Evolutionary conservation across 331 rosid species (phyloP).

Genomic region (Cydonia oblonga): DNA sequence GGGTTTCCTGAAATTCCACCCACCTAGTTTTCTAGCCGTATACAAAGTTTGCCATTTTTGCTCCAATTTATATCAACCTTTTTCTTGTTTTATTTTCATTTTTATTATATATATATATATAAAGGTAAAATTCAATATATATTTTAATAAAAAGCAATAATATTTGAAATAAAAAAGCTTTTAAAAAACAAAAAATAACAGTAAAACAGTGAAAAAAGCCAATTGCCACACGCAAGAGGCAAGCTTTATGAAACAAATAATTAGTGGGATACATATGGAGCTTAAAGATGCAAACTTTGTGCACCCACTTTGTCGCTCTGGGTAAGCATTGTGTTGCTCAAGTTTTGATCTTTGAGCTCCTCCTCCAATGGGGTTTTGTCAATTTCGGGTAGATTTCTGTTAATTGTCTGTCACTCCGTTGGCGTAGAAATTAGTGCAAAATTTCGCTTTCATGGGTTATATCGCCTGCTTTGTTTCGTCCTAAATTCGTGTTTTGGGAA

Average conservation of each 20-base stretch:
- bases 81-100: background rate
- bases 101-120: no score
- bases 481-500: slow-evolving; percentile 12
- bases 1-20: slow-evolving; percentile 18
- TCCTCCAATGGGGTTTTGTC: background rate
- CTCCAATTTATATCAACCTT: background rate
- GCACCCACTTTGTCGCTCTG: background rate
- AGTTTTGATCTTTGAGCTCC: slow-evolving; percentile 12
- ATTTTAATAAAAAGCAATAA: no score
- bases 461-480: background rate
- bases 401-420: background rate
- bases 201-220: no score
- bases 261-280: background rate
- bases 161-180: no score
- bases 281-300: background rate
- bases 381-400: background rate
- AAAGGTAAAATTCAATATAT: no score
- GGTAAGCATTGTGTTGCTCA: slow-evolving; percentile 11
- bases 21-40: background rate
- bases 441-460: slow-evolving; percentile 1
- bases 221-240: no score
- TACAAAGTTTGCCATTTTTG: background rate
- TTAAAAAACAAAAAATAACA: no score
- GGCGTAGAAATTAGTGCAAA: background rate
- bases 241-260: background rate